Evolutionary conservation across 345 rosid species (phyloP).

Genomic region (Pistacia integerrima): DNA sequence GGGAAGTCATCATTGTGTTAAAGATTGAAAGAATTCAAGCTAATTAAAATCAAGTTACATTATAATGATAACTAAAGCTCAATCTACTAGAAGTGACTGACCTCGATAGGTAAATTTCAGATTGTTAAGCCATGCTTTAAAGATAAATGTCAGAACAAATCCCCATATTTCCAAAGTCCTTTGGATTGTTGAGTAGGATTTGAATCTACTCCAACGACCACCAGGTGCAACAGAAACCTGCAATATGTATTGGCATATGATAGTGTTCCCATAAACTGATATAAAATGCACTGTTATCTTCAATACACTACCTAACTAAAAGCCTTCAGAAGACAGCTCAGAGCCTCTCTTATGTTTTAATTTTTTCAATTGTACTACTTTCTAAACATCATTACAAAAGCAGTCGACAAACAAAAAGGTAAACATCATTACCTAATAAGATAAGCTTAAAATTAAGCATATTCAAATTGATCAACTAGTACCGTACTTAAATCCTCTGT

Average conservation of each 20-base stretch:
- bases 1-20: too few relatives aligned
- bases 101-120: constrained; percentile 91
- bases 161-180: constrained; percentile 99
- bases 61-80: background rate
- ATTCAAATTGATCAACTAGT: too few relatives aligned
- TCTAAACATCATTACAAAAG: background rate
- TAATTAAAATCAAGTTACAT: background rate
- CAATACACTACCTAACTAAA: background rate
- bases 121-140: constrained; percentile 81
- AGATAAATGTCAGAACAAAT: constrained; percentile 65
- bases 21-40: background rate
- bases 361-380: background rate
- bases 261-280: background rate
- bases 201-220: constrained; percentile 96
- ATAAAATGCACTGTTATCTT: background rate
- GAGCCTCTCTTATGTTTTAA: background rate
- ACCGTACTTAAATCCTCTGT: too few relatives aligned
- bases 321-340: background rate
- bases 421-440: background rate
- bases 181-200: constrained; percentile 90
- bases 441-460: too few relatives aligned
- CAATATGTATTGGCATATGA: constrained; percentile 21
- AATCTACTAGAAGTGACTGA: constrained; percentile 25
- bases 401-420: background rate
- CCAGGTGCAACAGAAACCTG: constrained; percentile 98